Evolutionary conservation across 129 eudicot genomes (phyloP), one percentile per base, ranked within the genome.

Genomic region (Solidago caesia): DNA sequence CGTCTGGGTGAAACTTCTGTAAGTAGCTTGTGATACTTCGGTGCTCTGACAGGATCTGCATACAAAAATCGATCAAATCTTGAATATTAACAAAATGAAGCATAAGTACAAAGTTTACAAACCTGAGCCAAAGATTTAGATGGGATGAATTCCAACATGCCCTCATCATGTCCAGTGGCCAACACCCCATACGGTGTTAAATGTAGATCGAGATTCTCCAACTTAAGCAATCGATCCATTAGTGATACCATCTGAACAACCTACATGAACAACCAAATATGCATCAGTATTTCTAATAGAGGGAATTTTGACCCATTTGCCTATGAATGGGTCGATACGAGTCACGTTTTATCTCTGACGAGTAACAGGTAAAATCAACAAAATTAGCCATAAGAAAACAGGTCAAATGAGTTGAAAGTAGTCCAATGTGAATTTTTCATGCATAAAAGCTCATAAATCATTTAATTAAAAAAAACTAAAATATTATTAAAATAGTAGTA

Each of bases 51-150:
- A 95, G 90, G 75, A 95, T 87, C 99, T 95, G 89, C 49, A 42
- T 12, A 60, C 29, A 61, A 44, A 68, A 29, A 69, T 25, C 4
- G 11, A 46, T 46, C 7, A 46, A 45, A 7, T n/a, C 59, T 53
- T 53, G 15, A 53, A n/a, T 5, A 13, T 14, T 14, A 4, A 14
- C 21, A 14, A 44, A 3, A 71, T 43, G 42, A 71, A 52, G 43
- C 64, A 57, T 55, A 16, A 16, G 21, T 55, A 57, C 33, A 56
- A 44, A 8, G 47, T 15, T n/a, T 70, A 62, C 21, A 7, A n/a
- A 95, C 99, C 97, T 91, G 99, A 16, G 99, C 99, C 74, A 95
- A 83, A 59, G 99, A 89, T 78, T 89, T 92, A 44, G 99, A 95
- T 39, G 97, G 99, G 47, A 95, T 95, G 71, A 95, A 95, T 83